Evolutionary conservation across 2,329 filamentous ascomycete species (phyloP).

Genomic region (Penicillium italicum): DNA sequence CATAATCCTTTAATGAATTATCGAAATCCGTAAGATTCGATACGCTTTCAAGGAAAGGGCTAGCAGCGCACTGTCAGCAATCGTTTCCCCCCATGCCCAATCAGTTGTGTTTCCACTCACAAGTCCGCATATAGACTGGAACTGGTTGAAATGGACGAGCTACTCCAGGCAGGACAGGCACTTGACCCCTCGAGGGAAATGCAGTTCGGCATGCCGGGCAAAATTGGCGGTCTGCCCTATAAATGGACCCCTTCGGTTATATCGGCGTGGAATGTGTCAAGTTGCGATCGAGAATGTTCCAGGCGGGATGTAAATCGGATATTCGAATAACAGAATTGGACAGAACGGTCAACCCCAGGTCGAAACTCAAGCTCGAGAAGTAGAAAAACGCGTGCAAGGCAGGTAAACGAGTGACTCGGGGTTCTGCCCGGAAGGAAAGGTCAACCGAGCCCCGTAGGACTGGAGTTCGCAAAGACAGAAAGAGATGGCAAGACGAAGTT

Average conservation of each 20-base stretch:
- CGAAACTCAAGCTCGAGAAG: conserved; percentile 11
- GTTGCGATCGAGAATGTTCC: conserved; percentile 5
- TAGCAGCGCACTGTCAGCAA: conserved; percentile 41
- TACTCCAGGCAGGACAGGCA: conserved; percentile 67
- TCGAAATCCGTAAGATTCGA: conserved; percentile 76
- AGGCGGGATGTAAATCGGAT: background rate
- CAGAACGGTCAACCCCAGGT: conserved; percentile 13
- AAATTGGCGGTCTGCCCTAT: conserved; percentile 16
- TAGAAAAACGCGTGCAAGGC: conserved; percentile 15
- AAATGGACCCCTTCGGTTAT: background rate
- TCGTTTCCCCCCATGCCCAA: conserved; percentile 19
- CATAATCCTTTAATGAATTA: conserved; percentile 64
- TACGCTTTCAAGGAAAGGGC: conserved; percentile 82
- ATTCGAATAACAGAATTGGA: conserved; percentile 2
- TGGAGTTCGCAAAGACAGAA: conserved; percentile 10
- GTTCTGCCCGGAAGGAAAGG: conserved; percentile 20
- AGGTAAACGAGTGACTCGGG: conserved; percentile 24
- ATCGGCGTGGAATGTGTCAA: conserved; percentile 22
- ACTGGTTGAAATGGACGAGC: conserved; percentile 67
- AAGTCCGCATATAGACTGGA: conserved; percentile 57
- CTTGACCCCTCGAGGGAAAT: conserved; percentile 69
- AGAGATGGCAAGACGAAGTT: conserved; percentile 15
- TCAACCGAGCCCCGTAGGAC: conserved; percentile 22
- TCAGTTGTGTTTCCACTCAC: conserved; percentile 49
- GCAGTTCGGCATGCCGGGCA: conserved; percentile 45